phyloP scores from a whole-genome alignment of 371 early-diverging fungal genomes.

The Syncephalastrum monosporum region DNA sequence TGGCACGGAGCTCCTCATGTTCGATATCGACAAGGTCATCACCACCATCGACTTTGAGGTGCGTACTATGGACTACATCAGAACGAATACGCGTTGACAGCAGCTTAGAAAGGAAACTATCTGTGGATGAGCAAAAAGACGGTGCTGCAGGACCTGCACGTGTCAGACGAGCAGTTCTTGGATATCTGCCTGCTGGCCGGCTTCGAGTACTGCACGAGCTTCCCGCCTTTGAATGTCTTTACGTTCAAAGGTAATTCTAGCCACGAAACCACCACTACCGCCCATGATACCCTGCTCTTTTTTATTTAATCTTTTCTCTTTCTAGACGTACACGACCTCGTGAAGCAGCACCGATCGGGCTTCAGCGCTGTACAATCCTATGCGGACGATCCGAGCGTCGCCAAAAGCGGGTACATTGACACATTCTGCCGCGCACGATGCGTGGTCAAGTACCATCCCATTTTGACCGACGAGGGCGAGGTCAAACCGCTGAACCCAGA shows the following conservation, averaged over 20 bases:
- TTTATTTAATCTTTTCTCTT: background rate
- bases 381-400: slow-evolving; percentile 56
- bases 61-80: background rate
- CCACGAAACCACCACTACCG: no score
- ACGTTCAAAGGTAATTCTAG: slow-evolving; percentile 55
- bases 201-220: slow-evolving; percentile 72
- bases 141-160: slow-evolving; percentile 61
- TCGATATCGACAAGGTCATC: slow-evolving; percentile 77
- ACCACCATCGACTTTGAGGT: slow-evolving; percentile 64
- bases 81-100: background rate
- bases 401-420: slow-evolving; percentile 69
- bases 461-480: slow-evolving; percentile 68
- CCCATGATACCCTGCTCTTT: no score
- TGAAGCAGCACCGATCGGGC: slow-evolving; percentile 71
- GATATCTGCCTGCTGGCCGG: slow-evolving; percentile 85
- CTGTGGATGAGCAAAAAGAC: slow-evolving; percentile 65
- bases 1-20: slow-evolving; percentile 76
- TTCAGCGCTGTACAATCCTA: slow-evolving; percentile 71
- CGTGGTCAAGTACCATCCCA: slow-evolving; percentile 71
- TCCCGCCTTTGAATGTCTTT: slow-evolving; percentile 70
- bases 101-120: slow-evolving; percentile 58
- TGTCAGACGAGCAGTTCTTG: slow-evolving; percentile 74
- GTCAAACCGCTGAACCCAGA: slow-evolving; percentile 71
- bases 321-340: slow-evolving; percentile 58
- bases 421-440: slow-evolving; percentile 72